Evolutionary conservation across 371 early-diverging fungal genomes (phyloP), one percentile per base, ranked within the genome.

Genomic region (Chytridiales sp.): DNA sequence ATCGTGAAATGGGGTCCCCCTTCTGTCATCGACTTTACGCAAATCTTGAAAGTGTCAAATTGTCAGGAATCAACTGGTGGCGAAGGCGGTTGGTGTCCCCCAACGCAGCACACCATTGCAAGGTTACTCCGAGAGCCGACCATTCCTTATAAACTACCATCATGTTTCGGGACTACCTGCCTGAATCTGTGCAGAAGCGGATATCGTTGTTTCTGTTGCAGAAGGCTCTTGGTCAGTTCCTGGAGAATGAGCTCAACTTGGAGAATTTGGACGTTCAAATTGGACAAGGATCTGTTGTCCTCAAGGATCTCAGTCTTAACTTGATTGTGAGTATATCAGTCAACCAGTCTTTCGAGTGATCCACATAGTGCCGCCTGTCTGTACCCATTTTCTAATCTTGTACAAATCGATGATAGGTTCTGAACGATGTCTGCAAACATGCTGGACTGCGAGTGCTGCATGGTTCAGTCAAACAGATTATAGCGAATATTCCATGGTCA

Each of bases 251-350:
- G 24, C 77, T 93, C 22, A 87, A 91, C 72, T 77, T 85, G 56
- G 90, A 89, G 43, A 85, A 91, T 72, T 82, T 93, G 63, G 93
- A 94, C 61, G 87, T 94, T 49, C 88, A 90, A 69, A 74, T 93
- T 17, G 85, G 85, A 42, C 81, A 89, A 55, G 93, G 94, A 1
- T 81, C 80, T 32, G 79, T 91, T 22, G 84, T 86, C 41, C 80
- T 94, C 56, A 79, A 84, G 43, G 89, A 92, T 60, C 77, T 94
- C 26, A 78, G 81, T 63, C 80, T 94, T 24, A 90, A 91, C 62
- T 68, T 86, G 40, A 79, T 84, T 72, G 92, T 88, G 80, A 67
- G 65, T 38, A 9, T 42, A 19, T 54, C n/a, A n/a, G n/a, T 38
- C 11, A 21, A 51, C 36, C 49, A 4, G 30, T 8, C 38, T 30